These are phyloP conservation scores for Chrysanthemum seticuspe DNA, from an alignment of 129 eudicot genomes.

Conservation along the genomic window DNA sequence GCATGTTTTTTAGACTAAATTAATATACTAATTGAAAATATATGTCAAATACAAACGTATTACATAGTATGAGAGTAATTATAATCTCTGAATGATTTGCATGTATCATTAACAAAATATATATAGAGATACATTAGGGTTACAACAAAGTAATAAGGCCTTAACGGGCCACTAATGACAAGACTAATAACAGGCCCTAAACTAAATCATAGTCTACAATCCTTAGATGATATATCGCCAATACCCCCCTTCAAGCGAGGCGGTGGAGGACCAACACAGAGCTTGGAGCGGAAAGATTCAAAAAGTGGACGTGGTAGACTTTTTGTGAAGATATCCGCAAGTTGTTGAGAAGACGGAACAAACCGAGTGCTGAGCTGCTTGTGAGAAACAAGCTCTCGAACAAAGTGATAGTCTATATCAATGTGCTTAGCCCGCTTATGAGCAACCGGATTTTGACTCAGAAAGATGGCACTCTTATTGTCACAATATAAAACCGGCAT, in stretches of 20 bases:
- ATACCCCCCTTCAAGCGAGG: constrained; percentile 1
- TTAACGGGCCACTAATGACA: neutral
- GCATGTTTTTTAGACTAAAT: neutral
- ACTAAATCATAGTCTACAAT: neutral
- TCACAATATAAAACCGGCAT: too few relatives aligned
- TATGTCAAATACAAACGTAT: too few relatives aligned
- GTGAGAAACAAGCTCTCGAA: neutral
- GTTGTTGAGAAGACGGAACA: neutral
- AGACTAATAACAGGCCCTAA: neutral
- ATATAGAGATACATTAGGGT: neutral
- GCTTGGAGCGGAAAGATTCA: neutral
- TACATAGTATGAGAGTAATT: too few relatives aligned
- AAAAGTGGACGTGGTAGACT: neutral
- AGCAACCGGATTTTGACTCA: too few relatives aligned
- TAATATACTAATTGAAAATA: too few relatives aligned
- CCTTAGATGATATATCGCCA: neutral
- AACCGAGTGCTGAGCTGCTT: neutral
- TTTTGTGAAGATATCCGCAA: neutral
- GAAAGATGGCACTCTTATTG: too few relatives aligned
- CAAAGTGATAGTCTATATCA: neutral
- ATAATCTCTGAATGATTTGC: neutral
- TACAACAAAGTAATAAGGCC: neutral
- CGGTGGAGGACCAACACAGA: neutral
- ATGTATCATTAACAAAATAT: neutral
- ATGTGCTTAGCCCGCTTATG: neutral